phyloP scores from a whole-genome alignment of 352 stramenopile species.

The Pythium biforme region DNA sequence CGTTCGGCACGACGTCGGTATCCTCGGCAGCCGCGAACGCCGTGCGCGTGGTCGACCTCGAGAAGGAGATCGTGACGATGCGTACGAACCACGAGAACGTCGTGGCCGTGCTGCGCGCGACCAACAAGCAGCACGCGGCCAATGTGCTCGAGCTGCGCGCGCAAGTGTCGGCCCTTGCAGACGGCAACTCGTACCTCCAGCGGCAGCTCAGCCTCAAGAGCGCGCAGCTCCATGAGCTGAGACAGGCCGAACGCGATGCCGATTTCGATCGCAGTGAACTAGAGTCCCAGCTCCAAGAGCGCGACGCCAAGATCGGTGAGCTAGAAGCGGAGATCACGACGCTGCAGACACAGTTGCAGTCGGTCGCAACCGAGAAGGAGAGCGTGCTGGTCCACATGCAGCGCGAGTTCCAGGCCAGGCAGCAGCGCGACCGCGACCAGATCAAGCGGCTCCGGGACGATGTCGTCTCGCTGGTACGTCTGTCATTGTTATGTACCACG shows the following conservation, averaged over 20 bases:
- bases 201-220: constrained; percentile 58
- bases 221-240: constrained; percentile 50
- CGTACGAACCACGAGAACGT: constrained; percentile 71
- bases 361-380: constrained; percentile 53
- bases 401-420: constrained; percentile 38
- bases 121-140: constrained; percentile 65
- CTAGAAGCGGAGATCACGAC: constrained; percentile 57
- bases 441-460: constrained; percentile 56
- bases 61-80: constrained; percentile 61
- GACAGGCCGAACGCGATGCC: constrained; percentile 37
- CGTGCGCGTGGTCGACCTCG: constrained; percentile 46
- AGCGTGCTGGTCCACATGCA: constrained; percentile 56
- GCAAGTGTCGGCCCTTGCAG: constrained; percentile 56
- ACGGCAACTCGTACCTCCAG: constrained; percentile 61
- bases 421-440: constrained; percentile 49
- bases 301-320: constrained; percentile 53
- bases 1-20: constrained; percentile 19
- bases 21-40: constrained; percentile 22
- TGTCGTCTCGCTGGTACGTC: constrained; percentile 52
- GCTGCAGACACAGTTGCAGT: constrained; percentile 40
- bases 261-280: constrained; percentile 39
- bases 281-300: constrained; percentile 46
- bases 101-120: constrained; percentile 58
- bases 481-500: too few relatives aligned
- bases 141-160: constrained; percentile 66